Percentiles rank a stretch among this genome's conserved stretches.
phyloP scores from a whole-genome alignment of 345 rosid genomes.

The Rubroshorea leprosula region DNA sequence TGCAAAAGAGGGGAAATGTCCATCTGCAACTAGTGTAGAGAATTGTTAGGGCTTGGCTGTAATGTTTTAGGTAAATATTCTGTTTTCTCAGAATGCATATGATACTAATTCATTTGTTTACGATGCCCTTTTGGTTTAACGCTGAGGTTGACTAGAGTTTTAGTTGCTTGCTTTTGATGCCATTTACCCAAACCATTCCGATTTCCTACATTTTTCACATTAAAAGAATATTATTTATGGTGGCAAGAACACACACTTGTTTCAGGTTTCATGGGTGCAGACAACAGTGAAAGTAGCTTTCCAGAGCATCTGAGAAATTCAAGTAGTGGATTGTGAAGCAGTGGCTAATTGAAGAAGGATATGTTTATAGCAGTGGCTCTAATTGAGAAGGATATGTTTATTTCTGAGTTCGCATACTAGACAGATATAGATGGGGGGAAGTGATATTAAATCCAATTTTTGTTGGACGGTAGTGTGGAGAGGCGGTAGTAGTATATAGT shows the following conservation, averaged over 20 bases:
- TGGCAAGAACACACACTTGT: no score
- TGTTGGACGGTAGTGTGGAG: background rate
- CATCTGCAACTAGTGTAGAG: conserved; percentile 26
- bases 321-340: no score
- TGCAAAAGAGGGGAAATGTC: conserved; percentile 38
- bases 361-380: no score
- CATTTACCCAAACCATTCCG: background rate
- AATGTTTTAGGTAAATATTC: conserved; percentile 13
- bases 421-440: no score
- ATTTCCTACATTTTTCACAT: no score
- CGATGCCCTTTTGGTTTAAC: no score
- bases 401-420: background rate
- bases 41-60: conserved; percentile 22
- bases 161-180: background rate
- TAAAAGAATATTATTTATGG: no score
- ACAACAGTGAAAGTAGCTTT: no score
- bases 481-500: background rate
- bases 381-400: background rate
- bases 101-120: background rate
- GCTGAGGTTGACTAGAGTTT: no score
- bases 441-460: background rate
- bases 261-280: conserved; percentile 8
- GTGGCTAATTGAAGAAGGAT: background rate
- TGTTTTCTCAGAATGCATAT: background rate
- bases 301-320: background rate